A percentile compares a stretch with the other conserved stretches of the same genome.
Evolutionary conservation across 2,329 filamentous ascomycete species (phyloP).

Genomic region (Penicillium sp.): DNA sequence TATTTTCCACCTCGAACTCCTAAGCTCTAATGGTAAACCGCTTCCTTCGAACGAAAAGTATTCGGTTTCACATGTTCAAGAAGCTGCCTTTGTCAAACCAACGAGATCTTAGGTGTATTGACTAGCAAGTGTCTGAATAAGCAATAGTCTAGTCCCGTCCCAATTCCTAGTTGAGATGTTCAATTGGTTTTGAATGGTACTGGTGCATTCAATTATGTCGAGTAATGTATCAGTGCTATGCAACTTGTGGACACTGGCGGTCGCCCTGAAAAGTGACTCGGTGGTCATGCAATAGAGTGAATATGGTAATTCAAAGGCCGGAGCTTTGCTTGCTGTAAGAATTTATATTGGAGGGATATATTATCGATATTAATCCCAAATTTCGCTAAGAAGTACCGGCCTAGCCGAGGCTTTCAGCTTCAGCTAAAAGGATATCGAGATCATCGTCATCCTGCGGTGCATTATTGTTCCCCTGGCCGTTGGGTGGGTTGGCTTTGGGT

Average conservation of each 20-base stretch:
- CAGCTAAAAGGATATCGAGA: constrained; percentile 1
- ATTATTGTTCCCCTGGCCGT: not conserved
- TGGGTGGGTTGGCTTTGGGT: not conserved
- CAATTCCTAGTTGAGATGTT: not conserved
- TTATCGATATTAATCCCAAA: not conserved
- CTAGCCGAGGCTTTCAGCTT: not conserved
- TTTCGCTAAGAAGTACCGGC: not conserved
- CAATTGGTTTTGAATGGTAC: not conserved
- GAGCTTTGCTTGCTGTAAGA: not conserved
- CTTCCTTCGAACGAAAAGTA: not conserved
- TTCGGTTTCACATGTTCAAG: not conserved
- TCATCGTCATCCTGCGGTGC: not conserved
- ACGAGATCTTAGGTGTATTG: not conserved
- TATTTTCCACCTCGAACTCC: not conserved
- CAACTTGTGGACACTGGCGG: not conserved
- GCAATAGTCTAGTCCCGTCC: not conserved
- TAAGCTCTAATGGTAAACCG: not conserved
- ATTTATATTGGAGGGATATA: not conserved
- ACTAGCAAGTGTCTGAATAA: not conserved
- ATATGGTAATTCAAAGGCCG: not conserved
- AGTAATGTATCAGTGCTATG: not conserved
- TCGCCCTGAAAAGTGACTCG: not conserved
- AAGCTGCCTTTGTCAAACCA: not conserved
- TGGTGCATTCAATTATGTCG: not conserved
- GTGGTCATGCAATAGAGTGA: not conserved